These are phyloP conservation scores for Sanghuangporus baumii DNA, from an alignment of 1,284 basidiomycete genomes.

Conservation along the genomic window DNA sequence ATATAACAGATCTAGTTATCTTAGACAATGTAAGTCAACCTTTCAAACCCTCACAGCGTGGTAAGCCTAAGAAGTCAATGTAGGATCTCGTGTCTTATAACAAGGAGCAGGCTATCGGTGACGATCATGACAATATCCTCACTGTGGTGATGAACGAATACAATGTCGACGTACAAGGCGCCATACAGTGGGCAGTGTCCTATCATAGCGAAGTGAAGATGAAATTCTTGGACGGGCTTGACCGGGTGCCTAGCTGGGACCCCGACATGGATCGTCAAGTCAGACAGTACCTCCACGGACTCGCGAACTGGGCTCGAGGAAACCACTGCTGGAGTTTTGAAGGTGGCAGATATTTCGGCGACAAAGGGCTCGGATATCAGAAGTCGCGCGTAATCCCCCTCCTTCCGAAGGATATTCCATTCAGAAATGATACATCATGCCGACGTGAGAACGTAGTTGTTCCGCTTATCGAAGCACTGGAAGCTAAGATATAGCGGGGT, in stretches of 20 bases:
- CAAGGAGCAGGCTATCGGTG: constrained; percentile 4
- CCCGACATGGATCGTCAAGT: constrained; percentile 28
- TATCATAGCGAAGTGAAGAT: background rate
- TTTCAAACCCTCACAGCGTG: background rate
- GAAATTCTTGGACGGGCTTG: constrained; percentile 5
- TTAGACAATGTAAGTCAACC: background rate
- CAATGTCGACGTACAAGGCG: background rate
- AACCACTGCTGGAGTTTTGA: constrained; percentile 39
- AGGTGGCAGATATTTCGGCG: constrained; percentile 37
- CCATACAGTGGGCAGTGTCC: background rate
- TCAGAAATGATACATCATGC: background rate
- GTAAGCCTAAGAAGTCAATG: background rate
- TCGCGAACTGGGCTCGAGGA: constrained; percentile 40
- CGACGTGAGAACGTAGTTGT: background rate
- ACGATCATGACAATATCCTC: constrained; percentile 7
- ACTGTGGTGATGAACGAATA: constrained; percentile 2
- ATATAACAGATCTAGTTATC: background rate
- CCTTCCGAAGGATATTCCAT: constrained; percentile 11
- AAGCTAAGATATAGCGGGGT: background rate
- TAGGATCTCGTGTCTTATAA: constrained; percentile 10
- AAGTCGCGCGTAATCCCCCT: constrained; percentile 23
- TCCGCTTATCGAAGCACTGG: background rate
- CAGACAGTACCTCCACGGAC: constrained; percentile 31
- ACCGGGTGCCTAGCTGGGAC: constrained; percentile 30
- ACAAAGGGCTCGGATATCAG: constrained; percentile 28